Evolutionary conservation across 345 rosid genomes (phyloP), one percentile per base, ranked within the genome.

Genomic region (Pistacia atlantica): DNA sequence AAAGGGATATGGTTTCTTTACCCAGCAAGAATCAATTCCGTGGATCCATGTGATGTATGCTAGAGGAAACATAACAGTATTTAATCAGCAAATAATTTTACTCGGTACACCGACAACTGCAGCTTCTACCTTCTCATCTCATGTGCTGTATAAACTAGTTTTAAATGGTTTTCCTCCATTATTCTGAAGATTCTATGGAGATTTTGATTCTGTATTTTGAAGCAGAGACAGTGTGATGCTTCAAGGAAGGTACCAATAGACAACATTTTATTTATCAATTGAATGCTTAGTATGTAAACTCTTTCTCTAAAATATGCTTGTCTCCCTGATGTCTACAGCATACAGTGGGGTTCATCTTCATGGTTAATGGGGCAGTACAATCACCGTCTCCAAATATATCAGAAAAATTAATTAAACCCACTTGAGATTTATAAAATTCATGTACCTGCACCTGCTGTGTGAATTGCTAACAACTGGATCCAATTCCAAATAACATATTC

Each of bases 171-270:
- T 64, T 14, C 46, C 74, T 13, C 20, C 9, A 71, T 71, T 71
- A 18, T 18, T 42, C 6, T 71, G 3, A 72, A 45, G 55, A 72
- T 72, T 57, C 38, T 20, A 42, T n/a, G 63, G 12, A 22, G 22
- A 22, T 59, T 42, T 45, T 31, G 38, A 18, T 35, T 17, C 5
- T 42, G 8, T 0, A 11, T 14, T 25, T 12, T 22, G 31, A n/a
- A 42, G 69, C 52, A 42, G 46, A 42, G 46, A 42, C 46, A 42
- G 51, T 61, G 4, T 33, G 73, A 72, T 72, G 55, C 52, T 58
- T 71, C 75, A 2, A 71, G 54, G 74, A 71, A 56, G 64, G 22
- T 69, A 60, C 64, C 13, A 20, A 8, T 56, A 51, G 55, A 51
- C 55, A 25, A 25, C 25, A 25, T 25, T 25, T 25, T 25, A 25